Evolutionary conservation across 129 eudicot species (phyloP).

Genomic region (Tanacetum coccineum): DNA sequence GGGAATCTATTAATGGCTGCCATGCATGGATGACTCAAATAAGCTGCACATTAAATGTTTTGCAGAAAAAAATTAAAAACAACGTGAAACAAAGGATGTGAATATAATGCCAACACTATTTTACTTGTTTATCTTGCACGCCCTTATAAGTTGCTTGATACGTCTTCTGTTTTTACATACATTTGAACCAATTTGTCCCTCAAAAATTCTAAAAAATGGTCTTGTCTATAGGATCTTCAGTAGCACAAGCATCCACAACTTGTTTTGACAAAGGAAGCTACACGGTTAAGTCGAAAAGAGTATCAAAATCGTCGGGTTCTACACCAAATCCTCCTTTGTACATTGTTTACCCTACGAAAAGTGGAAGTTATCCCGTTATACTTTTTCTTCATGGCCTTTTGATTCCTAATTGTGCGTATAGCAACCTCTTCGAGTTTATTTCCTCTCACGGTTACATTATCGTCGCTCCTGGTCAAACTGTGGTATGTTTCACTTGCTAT

Average conservation of each 20-base stretch:
- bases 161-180: too few species aligned
- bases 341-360: conserved; percentile 17
- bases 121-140: too few species aligned
- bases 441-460: conserved; percentile 25
- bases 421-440: conserved; percentile 15
- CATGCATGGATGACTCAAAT: too few species aligned
- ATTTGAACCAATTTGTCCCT: too few species aligned
- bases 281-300: not conserved
- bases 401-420: conserved; percentile 8
- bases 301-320: conserved; percentile 17
- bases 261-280: conserved; percentile 13
- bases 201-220: not conserved
- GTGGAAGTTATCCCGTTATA: conserved; percentile 20
- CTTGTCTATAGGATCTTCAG: not conserved
- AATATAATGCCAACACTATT: too few species aligned
- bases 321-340: conserved; percentile 27
- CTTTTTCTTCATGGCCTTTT: conserved; percentile 24
- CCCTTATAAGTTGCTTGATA: too few species aligned
- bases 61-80: too few species aligned
- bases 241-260: not conserved
- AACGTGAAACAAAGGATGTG: too few species aligned
- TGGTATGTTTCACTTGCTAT: not conserved
- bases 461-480: conserved; percentile 21
- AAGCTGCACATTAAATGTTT: too few species aligned
- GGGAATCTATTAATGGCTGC: too few species aligned